Conservation (phyloP, 2,329 filamentous ascomycete species). For the Exophiala dermatitidis region DNA sequence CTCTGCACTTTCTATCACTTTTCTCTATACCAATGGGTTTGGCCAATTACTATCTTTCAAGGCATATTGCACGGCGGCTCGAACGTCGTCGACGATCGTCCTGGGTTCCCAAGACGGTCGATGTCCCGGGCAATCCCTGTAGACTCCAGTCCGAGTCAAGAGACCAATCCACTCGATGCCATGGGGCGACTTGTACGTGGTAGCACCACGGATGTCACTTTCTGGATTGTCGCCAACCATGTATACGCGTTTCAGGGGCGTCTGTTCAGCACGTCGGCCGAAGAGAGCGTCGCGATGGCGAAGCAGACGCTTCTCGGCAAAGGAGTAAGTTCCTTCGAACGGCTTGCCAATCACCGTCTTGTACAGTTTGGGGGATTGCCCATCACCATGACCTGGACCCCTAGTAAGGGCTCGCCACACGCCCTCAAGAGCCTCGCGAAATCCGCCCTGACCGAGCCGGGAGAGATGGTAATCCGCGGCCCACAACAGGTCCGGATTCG, state of each 20-base stretch:
- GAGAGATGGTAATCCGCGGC: conserved; percentile 76
- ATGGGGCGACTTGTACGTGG: conserved; percentile 59
- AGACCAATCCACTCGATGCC: conserved; percentile 60
- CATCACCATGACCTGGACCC: conserved; percentile 27
- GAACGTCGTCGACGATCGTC: conserved; percentile 65
- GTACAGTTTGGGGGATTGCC: conserved; percentile 7
- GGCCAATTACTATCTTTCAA: conserved; percentile 48
- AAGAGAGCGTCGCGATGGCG: conserved; percentile 49
- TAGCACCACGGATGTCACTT: conserved; percentile 84
- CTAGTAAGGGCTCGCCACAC: conserved; percentile 68
- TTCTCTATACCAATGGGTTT: conserved; percentile 7
- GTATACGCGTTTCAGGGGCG: conserved; percentile 66
- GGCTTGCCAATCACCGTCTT: conserved; percentile 72
- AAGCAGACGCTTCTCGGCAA: conserved; percentile 67
- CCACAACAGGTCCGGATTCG: conserved; percentile 87
- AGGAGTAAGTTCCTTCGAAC: conserved; percentile 66
- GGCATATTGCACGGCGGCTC: conserved; percentile 70
- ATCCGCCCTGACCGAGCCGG: conserved; percentile 84
- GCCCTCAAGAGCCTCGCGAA: conserved; percentile 72
- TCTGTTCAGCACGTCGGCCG: conserved; percentile 24
- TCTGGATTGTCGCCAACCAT: conserved; percentile 92
- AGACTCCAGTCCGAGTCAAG: conserved; percentile 62
- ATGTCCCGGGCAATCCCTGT: conserved; percentile 45
- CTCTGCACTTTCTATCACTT: too few species aligned
- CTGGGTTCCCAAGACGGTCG: conserved; percentile 56